Conservation (phyloP, 1,284 basidiomycete genomes). For the Trichosporon faecale region DNA sequence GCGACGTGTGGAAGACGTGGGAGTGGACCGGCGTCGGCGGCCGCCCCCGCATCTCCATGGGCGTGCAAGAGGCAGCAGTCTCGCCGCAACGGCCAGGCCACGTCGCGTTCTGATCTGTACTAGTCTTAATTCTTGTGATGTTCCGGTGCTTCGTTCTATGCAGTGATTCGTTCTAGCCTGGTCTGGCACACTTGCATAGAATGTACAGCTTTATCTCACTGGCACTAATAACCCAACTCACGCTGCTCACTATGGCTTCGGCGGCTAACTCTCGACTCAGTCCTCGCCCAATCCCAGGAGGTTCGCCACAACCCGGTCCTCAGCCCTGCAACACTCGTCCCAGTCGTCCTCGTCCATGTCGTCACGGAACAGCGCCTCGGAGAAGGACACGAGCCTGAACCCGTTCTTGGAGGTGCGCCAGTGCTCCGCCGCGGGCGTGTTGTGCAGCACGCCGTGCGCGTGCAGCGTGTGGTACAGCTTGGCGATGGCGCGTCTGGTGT, state of each 20-base stretch:
- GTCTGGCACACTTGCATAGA: no score
- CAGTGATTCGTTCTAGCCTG: background rate
- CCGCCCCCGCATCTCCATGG: background rate
- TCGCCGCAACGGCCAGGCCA: conserved; percentile 4
- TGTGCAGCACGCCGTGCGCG: background rate
- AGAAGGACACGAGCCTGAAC: background rate
- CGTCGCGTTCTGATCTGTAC: conserved; percentile 5
- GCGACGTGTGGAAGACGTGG: conserved; percentile 62
- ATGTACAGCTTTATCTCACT: no score
- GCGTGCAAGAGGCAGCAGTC: background rate
- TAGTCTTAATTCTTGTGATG: background rate
- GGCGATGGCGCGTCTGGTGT: background rate
- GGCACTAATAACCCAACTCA: no score
- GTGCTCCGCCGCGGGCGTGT: background rate
- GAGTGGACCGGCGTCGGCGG: conserved; percentile 52
- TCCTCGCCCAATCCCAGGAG: background rate
- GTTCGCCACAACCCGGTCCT: background rate
- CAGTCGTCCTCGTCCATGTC: background rate
- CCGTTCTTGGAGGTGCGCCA: background rate
- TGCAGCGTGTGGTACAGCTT: background rate
- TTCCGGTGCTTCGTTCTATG: background rate
- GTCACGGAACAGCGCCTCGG: background rate
- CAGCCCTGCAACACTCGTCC: background rate
- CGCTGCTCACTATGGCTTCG: no score
- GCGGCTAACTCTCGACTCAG: background rate